Conservation (phyloP, 441 rosid genomes). For the Jatropha podagrica region DNA sequence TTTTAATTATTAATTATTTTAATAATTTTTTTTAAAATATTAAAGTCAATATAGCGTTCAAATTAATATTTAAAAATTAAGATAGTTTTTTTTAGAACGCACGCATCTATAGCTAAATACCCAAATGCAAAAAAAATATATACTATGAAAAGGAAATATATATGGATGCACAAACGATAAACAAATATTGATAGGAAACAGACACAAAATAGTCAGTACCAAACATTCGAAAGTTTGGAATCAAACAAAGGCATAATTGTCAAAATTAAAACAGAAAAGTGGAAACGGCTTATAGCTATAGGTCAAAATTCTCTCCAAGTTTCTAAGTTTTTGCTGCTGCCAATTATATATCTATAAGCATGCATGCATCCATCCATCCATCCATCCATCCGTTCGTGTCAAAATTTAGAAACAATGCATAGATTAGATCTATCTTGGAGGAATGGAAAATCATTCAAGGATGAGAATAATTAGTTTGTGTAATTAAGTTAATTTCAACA, state of each 20-base stretch:
- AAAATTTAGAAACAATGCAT: neutral
- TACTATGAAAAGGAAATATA: neutral
- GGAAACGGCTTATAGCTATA: constrained; percentile 18
- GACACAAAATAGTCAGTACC: constrained; percentile 26
- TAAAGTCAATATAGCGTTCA: no score
- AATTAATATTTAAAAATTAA: no score
- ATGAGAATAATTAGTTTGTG: no score
- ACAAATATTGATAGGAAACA: constrained; percentile 24
- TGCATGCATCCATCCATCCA: constrained; percentile 1
- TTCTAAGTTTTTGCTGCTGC: constrained; percentile 4
- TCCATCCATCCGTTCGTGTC: neutral
- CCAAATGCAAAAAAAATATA: neutral
- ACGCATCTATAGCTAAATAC: no score
- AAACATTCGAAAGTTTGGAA: constrained; percentile 36
- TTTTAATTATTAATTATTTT: no score
- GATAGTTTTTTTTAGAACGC: no score
- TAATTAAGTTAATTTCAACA: no score
- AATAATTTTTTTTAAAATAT: no score
- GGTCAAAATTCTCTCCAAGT: constrained; percentile 12
- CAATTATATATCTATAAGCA: neutral
- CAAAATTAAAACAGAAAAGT: constrained; percentile 30
- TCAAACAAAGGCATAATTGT: constrained; percentile 33
- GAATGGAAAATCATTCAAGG: neutral
- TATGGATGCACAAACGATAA: constrained; percentile 34
- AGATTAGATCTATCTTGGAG: neutral